These are phyloP conservation scores for Myxozyma melibiosi DNA, from an alignment of 805 yeast genomes.

Conservation along the genomic window DNA sequence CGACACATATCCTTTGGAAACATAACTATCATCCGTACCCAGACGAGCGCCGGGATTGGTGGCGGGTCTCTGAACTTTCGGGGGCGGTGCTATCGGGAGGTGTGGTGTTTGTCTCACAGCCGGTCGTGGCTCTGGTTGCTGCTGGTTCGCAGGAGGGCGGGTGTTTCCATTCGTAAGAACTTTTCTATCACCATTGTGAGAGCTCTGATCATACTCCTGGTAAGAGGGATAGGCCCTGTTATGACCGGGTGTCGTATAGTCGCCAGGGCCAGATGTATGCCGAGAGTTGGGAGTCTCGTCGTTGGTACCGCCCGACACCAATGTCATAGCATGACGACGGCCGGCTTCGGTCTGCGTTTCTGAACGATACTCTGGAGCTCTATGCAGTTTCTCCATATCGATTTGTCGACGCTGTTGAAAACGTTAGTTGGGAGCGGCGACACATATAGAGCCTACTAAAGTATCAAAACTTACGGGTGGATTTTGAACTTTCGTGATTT, in stretches of 20 bases:
- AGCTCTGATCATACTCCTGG: too few relatives aligned
- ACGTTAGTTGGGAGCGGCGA: background rate
- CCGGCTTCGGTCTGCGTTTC: background rate
- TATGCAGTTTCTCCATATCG: constrained; percentile 21
- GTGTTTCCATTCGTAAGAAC: background rate
- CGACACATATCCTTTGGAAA: constrained; percentile 4
- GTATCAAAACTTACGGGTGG: constrained; percentile 20
- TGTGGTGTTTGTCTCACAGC: background rate
- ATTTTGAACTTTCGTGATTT: constrained; percentile 32
- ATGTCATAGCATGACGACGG: background rate
- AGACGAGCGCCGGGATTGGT: background rate
- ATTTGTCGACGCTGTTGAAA: constrained; percentile 18
- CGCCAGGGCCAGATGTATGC: background rate
- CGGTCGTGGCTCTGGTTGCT: background rate
- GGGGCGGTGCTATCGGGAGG: background rate
- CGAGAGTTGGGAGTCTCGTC: background rate
- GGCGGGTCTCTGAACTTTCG: background rate
- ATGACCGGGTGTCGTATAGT: too few relatives aligned
- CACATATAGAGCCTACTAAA: background rate
- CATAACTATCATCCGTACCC: background rate
- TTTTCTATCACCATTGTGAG: too few relatives aligned
- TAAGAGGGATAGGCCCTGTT: too few relatives aligned
- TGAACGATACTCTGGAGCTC: constrained; percentile 23
- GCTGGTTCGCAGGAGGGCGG: background rate
- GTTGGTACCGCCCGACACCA: background rate